A percentile compares a stretch with the other conserved stretches of the same genome.
Conservation (phyloP, 768 basidiomycete species). For the Amanita rubescens region DNA sequence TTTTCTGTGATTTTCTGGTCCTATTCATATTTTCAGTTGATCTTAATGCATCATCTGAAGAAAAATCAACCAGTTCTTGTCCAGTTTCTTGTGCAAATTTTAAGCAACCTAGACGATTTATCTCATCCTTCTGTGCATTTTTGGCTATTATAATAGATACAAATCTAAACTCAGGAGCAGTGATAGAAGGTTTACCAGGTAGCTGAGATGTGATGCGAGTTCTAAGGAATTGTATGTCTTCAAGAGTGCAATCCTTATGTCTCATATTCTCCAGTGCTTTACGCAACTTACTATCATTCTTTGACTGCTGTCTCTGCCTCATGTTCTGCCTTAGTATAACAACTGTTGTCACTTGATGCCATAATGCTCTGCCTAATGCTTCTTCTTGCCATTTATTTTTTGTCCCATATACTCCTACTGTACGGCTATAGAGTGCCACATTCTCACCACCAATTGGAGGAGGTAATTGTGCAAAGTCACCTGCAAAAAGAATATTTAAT, state of each 20-base stretch:
- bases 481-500: conserved; percentile 17
- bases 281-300: conserved; percentile 12
- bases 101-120: conserved; percentile 19
- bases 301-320: conserved; percentile 15
- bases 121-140: conserved; percentile 23
- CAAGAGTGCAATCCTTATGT: conserved; percentile 16
- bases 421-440: conserved; percentile 13
- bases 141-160: conserved; percentile 22
- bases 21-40: background rate
- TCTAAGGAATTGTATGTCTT: conserved; percentile 21
- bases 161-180: no score
- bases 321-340: conserved; percentile 28
- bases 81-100: conserved; percentile 24
- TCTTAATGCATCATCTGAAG: conserved; percentile 17
- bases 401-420: conserved; percentile 1
- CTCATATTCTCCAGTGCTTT: conserved; percentile 21
- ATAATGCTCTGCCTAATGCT: conserved; percentile 19
- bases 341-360: conserved; percentile 25
- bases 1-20: background rate
- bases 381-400: conserved; percentile 10
- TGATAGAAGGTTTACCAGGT: conserved; percentile 16
- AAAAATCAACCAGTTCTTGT: conserved; percentile 21
- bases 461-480: conserved; percentile 30
- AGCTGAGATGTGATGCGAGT: conserved; percentile 10
- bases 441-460: conserved; percentile 15